These are phyloP conservation scores for Cryptosporidium meleagridis DNA, from an alignment of 169 alveolate genomes.

Conservation along the genomic window DNA sequence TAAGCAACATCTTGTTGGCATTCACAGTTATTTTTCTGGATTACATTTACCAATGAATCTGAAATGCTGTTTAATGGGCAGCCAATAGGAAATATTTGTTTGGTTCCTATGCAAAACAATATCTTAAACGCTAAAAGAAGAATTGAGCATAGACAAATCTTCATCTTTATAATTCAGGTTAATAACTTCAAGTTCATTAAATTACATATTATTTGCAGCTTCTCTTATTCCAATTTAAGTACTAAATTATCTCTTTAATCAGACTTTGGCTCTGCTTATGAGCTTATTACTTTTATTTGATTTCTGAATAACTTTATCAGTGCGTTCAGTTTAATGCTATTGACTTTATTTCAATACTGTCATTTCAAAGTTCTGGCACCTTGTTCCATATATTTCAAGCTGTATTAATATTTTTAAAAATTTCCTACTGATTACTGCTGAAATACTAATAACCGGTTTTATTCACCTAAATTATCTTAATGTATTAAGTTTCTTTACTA, in stretches of 20 bases:
- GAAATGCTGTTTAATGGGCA: slow-evolving; percentile 49
- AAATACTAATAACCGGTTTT: no score
- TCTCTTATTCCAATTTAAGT: not conserved
- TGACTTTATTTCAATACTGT: no score
- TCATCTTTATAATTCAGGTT: not conserved
- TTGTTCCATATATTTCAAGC: no score
- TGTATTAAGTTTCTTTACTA: not conserved
- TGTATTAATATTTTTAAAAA: no score
- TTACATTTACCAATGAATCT: not conserved
- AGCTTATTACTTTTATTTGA: not conserved
- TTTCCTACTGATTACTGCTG: no score
- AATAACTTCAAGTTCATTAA: not conserved
- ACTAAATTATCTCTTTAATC: not conserved
- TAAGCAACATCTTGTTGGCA: slow-evolving; percentile 1
- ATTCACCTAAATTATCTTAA: not conserved
- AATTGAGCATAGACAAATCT: not conserved
- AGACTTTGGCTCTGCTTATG: no score
- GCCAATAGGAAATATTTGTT: slow-evolving; percentile 30
- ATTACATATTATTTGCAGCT: not conserved
- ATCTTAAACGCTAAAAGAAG: not conserved
- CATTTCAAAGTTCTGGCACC: not conserved
- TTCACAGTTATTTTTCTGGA: not conserved
- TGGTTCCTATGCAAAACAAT: not conserved
- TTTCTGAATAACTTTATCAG: not conserved
- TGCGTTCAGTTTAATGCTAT: not conserved